These are phyloP conservation scores for Periconia macrospinosa DNA, from an alignment of 2,329 filamentous ascomycete species.

Conservation along the genomic window DNA sequence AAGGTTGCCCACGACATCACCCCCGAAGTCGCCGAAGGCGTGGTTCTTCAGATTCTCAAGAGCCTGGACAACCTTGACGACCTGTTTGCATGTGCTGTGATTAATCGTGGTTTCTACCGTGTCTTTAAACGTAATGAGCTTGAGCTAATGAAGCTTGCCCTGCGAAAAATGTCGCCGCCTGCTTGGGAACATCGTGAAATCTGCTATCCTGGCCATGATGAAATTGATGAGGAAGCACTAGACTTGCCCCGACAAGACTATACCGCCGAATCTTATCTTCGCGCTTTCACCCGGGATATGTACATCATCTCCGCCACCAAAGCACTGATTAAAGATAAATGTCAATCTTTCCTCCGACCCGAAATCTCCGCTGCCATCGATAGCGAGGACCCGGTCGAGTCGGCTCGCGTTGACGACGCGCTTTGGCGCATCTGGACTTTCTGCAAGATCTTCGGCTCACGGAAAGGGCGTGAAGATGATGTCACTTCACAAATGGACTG, in stretches of 20 bases:
- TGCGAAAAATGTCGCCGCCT: slow-evolving; percentile 58
- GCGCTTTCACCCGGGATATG: slow-evolving; percentile 56
- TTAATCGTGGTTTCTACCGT: slow-evolving; percentile 60
- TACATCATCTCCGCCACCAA: slow-evolving; percentile 59
- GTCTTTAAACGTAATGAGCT: slow-evolving; percentile 62
- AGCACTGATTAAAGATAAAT: slow-evolving; percentile 56
- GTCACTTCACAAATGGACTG: slow-evolving; percentile 64
- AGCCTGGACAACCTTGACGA: slow-evolving; percentile 55
- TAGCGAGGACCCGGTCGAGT: slow-evolving; percentile 48
- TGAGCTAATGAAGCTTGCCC: slow-evolving; percentile 53
- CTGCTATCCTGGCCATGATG: slow-evolving; percentile 53
- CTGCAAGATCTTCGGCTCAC: slow-evolving; percentile 63
- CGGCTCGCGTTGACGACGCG: slow-evolving; percentile 60
- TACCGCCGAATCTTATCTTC: slow-evolving; percentile 55
- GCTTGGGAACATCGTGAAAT: slow-evolving; percentile 65
- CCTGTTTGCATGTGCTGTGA: slow-evolving; percentile 56
- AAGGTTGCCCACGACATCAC: slow-evolving; percentile 41
- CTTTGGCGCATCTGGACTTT: slow-evolving; percentile 70
- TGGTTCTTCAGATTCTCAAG: slow-evolving; percentile 56
- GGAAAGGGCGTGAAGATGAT: slow-evolving; percentile 61
- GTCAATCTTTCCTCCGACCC: slow-evolving; percentile 58
- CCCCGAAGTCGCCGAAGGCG: slow-evolving; percentile 48
- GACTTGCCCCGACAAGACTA: slow-evolving; percentile 56
- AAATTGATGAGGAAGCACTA: slow-evolving; percentile 42
- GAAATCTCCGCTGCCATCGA: slow-evolving; percentile 59